Conservation (phyloP, 352 stramenopile genomes). For the Phytophthora lateralis region DNA sequence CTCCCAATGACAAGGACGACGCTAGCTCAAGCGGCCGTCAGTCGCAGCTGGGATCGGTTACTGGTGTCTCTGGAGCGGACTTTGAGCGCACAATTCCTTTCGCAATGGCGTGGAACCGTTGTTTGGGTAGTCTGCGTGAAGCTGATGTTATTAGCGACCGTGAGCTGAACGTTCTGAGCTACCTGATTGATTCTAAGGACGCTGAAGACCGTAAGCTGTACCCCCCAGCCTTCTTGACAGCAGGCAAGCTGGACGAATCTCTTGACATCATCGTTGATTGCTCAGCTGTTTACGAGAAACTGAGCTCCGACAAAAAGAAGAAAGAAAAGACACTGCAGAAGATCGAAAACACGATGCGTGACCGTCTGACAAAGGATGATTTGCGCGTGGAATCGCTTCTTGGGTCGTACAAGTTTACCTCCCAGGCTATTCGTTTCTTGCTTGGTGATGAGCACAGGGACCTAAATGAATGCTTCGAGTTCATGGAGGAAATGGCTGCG, state of each 20-base stretch:
- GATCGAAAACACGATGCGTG: slow-evolving; percentile 86
- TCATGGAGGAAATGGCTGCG: slow-evolving; percentile 83
- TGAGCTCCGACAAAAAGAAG: slow-evolving; percentile 89
- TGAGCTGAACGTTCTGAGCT: slow-evolving; percentile 86
- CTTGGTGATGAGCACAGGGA: slow-evolving; percentile 87
- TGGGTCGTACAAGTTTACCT: slow-evolving; percentile 89
- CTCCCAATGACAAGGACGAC: slow-evolving; percentile 69
- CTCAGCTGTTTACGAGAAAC: slow-evolving; percentile 78
- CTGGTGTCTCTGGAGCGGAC: slow-evolving; percentile 75
- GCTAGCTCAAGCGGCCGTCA: slow-evolving; percentile 52
- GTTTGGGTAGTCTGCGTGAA: slow-evolving; percentile 73
- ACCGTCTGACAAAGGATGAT: slow-evolving; percentile 86
- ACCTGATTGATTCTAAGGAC: slow-evolving; percentile 85
- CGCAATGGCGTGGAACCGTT: slow-evolving; percentile 89
- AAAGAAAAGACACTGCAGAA: slow-evolving; percentile 89
- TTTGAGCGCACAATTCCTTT: slow-evolving; percentile 89
- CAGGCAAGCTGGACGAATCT: slow-evolving; percentile 87
- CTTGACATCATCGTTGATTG: slow-evolving; percentile 88
- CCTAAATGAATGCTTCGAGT: slow-evolving; percentile 84
- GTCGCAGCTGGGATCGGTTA: slow-evolving; percentile 74
- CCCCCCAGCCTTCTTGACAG: slow-evolving; percentile 84
- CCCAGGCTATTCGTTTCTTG: slow-evolving; percentile 77
- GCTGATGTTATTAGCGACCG: slow-evolving; percentile 86
- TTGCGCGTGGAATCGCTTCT: slow-evolving; percentile 82
- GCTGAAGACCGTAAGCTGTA: slow-evolving; percentile 80